Conservation (phyloP, 495 filamentous ascomycete species). For the Tuber umbilicatum region DNA sequence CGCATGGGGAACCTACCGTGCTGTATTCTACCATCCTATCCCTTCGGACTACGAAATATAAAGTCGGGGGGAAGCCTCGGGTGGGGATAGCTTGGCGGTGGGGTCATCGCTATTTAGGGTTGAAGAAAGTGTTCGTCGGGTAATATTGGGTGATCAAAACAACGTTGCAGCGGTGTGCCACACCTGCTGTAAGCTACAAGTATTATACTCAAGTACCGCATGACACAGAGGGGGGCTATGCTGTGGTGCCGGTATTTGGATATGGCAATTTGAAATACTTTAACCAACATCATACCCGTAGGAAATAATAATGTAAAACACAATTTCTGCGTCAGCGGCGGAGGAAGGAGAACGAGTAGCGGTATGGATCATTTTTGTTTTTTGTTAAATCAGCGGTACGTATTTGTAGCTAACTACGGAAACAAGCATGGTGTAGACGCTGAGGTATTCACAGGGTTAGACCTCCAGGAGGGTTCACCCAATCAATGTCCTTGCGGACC, state of each 20-base stretch:
- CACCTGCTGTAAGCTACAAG: too few relatives aligned
- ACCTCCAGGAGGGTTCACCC: too few relatives aligned
- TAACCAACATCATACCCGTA: not conserved
- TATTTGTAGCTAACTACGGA: too few relatives aligned
- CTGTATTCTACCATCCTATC: not conserved
- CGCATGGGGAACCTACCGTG: not conserved
- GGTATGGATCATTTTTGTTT: too few relatives aligned
- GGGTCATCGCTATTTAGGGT: conserved; percentile 27
- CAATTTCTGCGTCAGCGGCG: too few relatives aligned
- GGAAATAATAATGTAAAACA: not conserved
- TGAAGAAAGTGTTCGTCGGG: not conserved
- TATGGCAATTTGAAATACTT: not conserved
- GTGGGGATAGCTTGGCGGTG: conserved; percentile 18
- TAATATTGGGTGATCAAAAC: not conserved
- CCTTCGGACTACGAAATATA: conserved; percentile 5
- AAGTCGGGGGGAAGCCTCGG: not conserved
- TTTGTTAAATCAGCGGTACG: too few relatives aligned
- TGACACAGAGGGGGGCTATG: too few relatives aligned
- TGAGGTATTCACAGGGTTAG: too few relatives aligned
- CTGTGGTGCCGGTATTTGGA: not conserved
- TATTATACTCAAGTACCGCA: not conserved
- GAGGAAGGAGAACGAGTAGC: too few relatives aligned
- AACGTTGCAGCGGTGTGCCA: not conserved
- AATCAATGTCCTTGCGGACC: too few relatives aligned
- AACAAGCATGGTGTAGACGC: too few relatives aligned